These are phyloP conservation scores for Zygotorulaspora mrakii DNA, from an alignment of 1,139 yeast genomes.

Conservation along the genomic window DNA sequence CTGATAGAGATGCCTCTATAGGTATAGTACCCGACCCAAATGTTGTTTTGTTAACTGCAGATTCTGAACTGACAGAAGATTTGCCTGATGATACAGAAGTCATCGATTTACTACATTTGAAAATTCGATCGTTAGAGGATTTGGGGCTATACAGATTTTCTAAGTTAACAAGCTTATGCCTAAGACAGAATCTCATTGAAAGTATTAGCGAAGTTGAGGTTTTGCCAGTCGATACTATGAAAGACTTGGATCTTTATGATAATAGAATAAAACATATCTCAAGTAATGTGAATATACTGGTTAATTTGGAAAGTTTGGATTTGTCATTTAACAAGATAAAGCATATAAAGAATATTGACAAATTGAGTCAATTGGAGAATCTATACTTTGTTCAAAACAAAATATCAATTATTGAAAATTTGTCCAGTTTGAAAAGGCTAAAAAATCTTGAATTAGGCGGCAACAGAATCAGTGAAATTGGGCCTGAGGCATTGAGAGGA, in stretches of 20 bases:
- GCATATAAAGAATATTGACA: constrained; percentile 75
- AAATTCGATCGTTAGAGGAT: constrained; percentile 64
- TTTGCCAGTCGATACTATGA: constrained; percentile 53
- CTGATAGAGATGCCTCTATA: constrained; percentile 3
- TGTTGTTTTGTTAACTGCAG: constrained; percentile 44
- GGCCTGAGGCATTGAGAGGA: constrained; percentile 39
- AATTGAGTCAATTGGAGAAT: constrained; percentile 57
- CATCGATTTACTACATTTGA: constrained; percentile 75
- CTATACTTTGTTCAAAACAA: constrained; percentile 87
- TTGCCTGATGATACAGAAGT: constrained; percentile 59
- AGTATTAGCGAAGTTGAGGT: constrained; percentile 67
- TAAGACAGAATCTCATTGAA: constrained; percentile 81
- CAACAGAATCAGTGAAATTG: constrained; percentile 65
- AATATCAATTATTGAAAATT: constrained; percentile 65
- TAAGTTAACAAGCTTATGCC: constrained; percentile 57
- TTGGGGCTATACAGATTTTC: constrained; percentile 58
- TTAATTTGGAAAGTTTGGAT: constrained; percentile 61
- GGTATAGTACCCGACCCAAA: constrained; percentile 55
- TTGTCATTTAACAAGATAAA: constrained; percentile 87
- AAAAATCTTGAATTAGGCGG: constrained; percentile 88
- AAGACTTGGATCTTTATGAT: constrained; percentile 86
- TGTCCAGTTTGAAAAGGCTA: constrained; percentile 56
- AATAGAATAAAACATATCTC: constrained; percentile 87
- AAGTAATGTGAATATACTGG: constrained; percentile 55
- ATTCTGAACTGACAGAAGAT: constrained; percentile 59